Base-by-base conservation (phyloP, 352 stramenopile species). In the Pythium sukuiense region DNA sequence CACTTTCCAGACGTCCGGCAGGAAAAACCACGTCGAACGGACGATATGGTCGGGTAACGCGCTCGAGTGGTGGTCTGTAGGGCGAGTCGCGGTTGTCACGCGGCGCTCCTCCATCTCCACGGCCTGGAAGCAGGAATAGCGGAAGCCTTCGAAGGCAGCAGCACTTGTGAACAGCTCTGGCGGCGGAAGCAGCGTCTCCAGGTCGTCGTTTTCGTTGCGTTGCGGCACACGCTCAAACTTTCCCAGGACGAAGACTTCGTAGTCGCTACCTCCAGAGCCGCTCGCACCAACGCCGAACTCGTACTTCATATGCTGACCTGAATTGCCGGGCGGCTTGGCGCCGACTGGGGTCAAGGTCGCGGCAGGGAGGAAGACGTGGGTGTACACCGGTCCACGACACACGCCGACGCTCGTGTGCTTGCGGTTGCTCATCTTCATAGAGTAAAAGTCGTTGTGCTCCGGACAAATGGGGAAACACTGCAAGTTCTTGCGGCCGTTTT, bases 401-500 rank as follows among this genome's bases (percentile, higher is more conserved):
- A 95, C 87, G 1, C 87, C 87, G 18, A 93, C 83, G 61, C 80
- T 91, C 55, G 83, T 87, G 65, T 95, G 87, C 71, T 95, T 95
- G 49, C 83, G 83, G 70, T 92, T 92, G 72, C 91, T 93, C 76
- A 94, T 93, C 74, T 93, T 93, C 85, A 94, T 94, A 6, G 85
- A 92, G 73, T 92, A 95, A 29, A 96, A 96, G 69, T 96, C 89
- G 61, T 89, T 79, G 67, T 94, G 85, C 61, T 96, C 88, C 18
- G 87, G 87, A 35, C 89, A 96, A 3, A 80, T 76, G 9, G 89
- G 89, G 59, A 96, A 96, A 62, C 89, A 96, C 67, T 96, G 89
- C 49, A 96, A 56, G 63, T 96, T 96, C 69, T 96, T 96, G 33
- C 89, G 86, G 11, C 89, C 89, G 64, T 96, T 96, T 63, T 95